Percentiles rank a stretch among this genome's conserved stretches.
Evolutionary conservation across 1,284 basidiomycete species (phyloP).

Genomic region (Ustilago lituana): DNA sequence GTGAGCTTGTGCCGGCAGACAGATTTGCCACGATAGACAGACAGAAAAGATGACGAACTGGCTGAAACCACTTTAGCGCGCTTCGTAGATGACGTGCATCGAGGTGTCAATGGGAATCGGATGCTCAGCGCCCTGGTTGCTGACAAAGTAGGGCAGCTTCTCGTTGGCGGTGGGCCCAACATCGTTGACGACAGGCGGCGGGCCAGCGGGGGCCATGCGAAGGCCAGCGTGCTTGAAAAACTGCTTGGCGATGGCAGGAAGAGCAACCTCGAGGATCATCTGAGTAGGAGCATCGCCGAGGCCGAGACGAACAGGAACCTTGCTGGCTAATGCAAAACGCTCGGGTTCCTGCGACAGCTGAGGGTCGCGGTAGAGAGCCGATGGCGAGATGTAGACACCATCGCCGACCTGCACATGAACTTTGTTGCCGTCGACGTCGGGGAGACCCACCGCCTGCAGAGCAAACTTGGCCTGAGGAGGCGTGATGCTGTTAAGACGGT

Average conservation of each 20-base stretch:
- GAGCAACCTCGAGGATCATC: constrained; percentile 34
- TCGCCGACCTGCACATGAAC: constrained; percentile 34
- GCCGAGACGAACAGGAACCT: constrained; percentile 30
- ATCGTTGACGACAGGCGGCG: constrained; percentile 35
- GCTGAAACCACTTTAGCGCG: too few species aligned
- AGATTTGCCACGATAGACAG: not conserved
- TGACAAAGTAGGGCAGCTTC: constrained; percentile 38
- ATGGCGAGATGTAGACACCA: constrained; percentile 39
- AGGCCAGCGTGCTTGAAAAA: constrained; percentile 40
- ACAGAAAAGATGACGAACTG: not conserved
- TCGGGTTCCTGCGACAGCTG: constrained; percentile 32
- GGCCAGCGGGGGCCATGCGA: constrained; percentile 37
- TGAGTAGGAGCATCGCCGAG: constrained; percentile 43
- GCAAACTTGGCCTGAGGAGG: constrained; percentile 43
- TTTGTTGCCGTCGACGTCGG: constrained; percentile 27
- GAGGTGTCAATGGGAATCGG: constrained; percentile 45
- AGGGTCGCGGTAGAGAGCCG: constrained; percentile 42
- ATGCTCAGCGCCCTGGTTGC: constrained; percentile 32
- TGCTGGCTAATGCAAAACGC: constrained; percentile 18
- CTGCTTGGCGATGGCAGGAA: constrained; percentile 45
- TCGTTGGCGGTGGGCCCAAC: constrained; percentile 24
- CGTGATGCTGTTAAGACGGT: constrained; percentile 35
- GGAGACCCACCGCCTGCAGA: constrained; percentile 19
- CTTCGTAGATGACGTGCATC: constrained; percentile 44
- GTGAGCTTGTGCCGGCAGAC: too few species aligned